phyloP scores from a whole-genome alignment of 495 filamentous ascomycete genomes.

The Elaphomyces granulatus region DNA sequence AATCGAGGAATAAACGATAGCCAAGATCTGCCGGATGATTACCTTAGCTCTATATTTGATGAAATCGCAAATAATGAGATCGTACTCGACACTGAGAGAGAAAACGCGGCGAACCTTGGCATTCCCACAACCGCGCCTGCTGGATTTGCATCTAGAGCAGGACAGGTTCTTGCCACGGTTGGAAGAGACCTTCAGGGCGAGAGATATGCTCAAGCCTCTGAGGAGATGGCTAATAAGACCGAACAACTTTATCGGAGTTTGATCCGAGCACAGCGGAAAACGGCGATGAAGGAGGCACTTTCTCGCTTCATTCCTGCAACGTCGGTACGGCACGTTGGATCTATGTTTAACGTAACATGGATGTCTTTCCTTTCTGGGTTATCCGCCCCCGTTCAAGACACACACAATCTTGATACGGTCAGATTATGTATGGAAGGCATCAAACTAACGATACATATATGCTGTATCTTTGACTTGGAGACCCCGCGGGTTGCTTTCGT shows the following conservation, averaged over 20 bases:
- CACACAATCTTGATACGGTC: slow-evolving; percentile 80
- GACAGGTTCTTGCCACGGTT: slow-evolving; percentile 78
- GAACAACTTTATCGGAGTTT: slow-evolving; percentile 85
- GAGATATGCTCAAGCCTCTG: slow-evolving; percentile 83
- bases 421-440: slow-evolving; percentile 87
- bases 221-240: slow-evolving; percentile 82
- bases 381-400: slow-evolving; percentile 81
- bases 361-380: slow-evolving; percentile 96
- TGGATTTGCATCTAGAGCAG: slow-evolving; percentile 66
- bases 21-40: slow-evolving; percentile 84
- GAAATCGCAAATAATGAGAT: slow-evolving; percentile 90
- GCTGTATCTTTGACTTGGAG: slow-evolving; percentile 83
- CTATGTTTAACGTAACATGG: slow-evolving; percentile 99
- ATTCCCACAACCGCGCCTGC: slow-evolving; percentile 42
- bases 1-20: slow-evolving; percentile 98
- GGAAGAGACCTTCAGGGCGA: slow-evolving; percentile 87
- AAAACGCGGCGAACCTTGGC: slow-evolving; percentile 64
- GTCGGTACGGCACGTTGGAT: slow-evolving; percentile 85
- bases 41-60: slow-evolving; percentile 76
- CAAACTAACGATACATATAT: slow-evolving; percentile 80
- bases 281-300: slow-evolving; percentile 49
- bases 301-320: slow-evolving; percentile 80
- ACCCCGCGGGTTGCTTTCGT: slow-evolving; percentile 90
- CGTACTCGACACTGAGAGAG: slow-evolving; percentile 81
- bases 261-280: slow-evolving; percentile 69